These are phyloP conservation scores for Glycine tomentella DNA, from an alignment of 306 rosid species.

Conservation along the genomic window DNA sequence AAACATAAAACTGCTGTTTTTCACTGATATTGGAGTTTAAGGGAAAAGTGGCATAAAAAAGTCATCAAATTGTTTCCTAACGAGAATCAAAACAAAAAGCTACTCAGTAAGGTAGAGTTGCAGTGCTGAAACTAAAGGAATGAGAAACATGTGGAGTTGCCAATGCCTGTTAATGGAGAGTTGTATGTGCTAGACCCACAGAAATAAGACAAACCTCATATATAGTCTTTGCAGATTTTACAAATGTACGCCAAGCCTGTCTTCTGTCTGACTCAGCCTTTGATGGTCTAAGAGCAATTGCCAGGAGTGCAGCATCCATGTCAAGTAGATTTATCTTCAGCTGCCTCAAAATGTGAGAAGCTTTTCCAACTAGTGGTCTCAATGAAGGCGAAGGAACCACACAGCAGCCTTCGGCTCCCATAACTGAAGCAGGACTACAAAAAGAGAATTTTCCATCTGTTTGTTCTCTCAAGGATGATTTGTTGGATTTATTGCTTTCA, in stretches of 20 bases:
- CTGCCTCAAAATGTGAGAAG: constrained; percentile 72
- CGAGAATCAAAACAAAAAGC: not conserved
- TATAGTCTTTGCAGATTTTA: constrained; percentile 86
- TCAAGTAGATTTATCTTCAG: constrained; percentile 88
- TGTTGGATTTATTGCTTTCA: constrained; percentile 54
- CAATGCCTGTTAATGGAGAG: constrained; percentile 31
- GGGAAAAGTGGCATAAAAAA: not conserved
- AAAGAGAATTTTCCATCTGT: constrained; percentile 48
- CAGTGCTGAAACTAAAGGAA: constrained; percentile 37
- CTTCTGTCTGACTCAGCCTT: constrained; percentile 70
- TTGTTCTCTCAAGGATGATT: constrained; percentile 45
- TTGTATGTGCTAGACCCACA: constrained; percentile 13
- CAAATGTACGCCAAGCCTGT: constrained; percentile 94
- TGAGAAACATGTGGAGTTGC: constrained; percentile 12
- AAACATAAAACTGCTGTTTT: constrained; percentile 31
- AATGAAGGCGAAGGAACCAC: constrained; percentile 87
- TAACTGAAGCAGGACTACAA: constrained; percentile 55
- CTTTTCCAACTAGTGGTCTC: constrained; percentile 85
- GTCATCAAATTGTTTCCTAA: constrained; percentile 13
- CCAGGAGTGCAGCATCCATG: constrained; percentile 90
- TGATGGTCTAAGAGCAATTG: constrained; percentile 80
- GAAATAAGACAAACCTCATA: constrained; percentile 71
- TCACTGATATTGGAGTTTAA: constrained; percentile 10
- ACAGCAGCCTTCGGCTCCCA: constrained; percentile 66
- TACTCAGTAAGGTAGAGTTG: constrained; percentile 18